These are phyloP conservation scores for Gracilariopsis chorda DNA, from an alignment of 23 red algal genomes.

Conservation along the genomic window DNA sequence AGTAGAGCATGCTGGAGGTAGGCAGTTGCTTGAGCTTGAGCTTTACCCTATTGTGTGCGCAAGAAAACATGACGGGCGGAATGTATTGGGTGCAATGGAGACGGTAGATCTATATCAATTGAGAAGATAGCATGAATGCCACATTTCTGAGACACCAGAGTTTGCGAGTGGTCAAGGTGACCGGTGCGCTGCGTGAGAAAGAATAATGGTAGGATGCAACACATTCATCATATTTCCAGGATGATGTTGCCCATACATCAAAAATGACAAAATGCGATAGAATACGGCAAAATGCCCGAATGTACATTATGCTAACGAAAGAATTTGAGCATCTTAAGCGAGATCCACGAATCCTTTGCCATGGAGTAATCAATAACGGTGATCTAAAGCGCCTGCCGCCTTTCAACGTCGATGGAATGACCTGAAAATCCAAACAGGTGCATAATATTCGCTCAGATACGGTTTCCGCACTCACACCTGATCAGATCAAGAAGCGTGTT, in stretches of 20 bases:
- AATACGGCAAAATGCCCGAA: constrained; percentile 64
- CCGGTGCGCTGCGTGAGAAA: constrained; percentile 37
- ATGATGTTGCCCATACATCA: constrained; percentile 32
- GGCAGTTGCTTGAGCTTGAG: too few species aligned
- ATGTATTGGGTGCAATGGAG: too few species aligned
- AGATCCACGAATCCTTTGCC: constrained; percentile 70
- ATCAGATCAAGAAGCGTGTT: constrained; percentile 68
- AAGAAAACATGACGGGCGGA: too few species aligned
- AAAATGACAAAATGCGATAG: constrained; percentile 58
- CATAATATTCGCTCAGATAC: constrained; percentile 58
- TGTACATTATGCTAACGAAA: constrained; percentile 25
- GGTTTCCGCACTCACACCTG: constrained; percentile 62
- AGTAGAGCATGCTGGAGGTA: too few species aligned
- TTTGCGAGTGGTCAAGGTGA: constrained; percentile 45
- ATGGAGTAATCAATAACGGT: constrained; percentile 66
- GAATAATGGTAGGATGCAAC: constrained; percentile 43
- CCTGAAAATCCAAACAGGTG: constrained; percentile 74
- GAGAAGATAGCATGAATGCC: constrained; percentile 85
- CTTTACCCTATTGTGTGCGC: too few species aligned
- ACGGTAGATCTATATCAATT: too few species aligned
- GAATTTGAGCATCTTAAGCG: constrained; percentile 64
- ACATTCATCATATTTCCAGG: constrained; percentile 69
- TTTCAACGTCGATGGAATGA: constrained; percentile 83
- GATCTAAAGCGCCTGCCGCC: constrained; percentile 71
- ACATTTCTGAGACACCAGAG: constrained; percentile 78